Conservation (phyloP, 805 yeast species). For the Ogataea wickerhamii region DNA sequence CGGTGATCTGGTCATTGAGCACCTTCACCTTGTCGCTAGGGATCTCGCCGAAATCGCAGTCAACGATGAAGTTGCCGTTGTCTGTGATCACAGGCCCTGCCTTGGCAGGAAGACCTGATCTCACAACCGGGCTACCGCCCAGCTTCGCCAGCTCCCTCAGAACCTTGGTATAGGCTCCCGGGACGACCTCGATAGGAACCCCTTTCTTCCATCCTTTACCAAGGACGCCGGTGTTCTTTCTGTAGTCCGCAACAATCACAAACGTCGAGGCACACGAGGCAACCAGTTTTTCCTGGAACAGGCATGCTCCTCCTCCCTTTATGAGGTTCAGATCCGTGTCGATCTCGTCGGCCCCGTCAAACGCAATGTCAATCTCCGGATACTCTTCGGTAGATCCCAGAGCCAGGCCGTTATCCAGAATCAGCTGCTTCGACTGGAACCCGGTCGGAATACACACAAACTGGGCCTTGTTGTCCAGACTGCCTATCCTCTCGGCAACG, state of each 20-base stretch:
- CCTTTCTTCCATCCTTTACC: slow-evolving; percentile 88
- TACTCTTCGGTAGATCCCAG: slow-evolving; percentile 82
- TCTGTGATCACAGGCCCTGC: slow-evolving; percentile 98
- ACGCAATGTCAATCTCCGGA: slow-evolving; percentile 83
- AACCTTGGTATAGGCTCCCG: slow-evolving; percentile 79
- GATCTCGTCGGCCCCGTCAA: slow-evolving; percentile 98
- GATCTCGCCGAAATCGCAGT: slow-evolving; percentile 86
- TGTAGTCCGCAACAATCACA: slow-evolving; percentile 85
- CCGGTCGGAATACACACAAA: slow-evolving; percentile 93
- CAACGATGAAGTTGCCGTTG: slow-evolving; percentile 88
- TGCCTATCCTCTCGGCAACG: slow-evolving; percentile 91
- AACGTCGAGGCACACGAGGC: slow-evolving; percentile 76
- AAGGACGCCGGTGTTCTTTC: slow-evolving; percentile 71
- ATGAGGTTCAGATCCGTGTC: slow-evolving; percentile 78
- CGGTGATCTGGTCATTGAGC: slow-evolving; percentile 65
- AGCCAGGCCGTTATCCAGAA: slow-evolving; percentile 72
- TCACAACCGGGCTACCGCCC: slow-evolving; percentile 65
- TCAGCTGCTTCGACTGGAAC: slow-evolving; percentile 86
- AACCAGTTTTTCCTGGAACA: slow-evolving; percentile 92
- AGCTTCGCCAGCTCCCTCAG: slow-evolving; percentile 53
- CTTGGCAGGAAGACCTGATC: slow-evolving; percentile 87
- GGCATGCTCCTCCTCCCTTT: slow-evolving; percentile 99
- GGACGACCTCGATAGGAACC: slow-evolving; percentile 93
- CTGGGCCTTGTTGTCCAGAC: slow-evolving; percentile 46
- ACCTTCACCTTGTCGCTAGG: slow-evolving; percentile 39